Evolutionary conservation across 169 alveolate species (phyloP).

Genomic region (Babesia caballi): DNA sequence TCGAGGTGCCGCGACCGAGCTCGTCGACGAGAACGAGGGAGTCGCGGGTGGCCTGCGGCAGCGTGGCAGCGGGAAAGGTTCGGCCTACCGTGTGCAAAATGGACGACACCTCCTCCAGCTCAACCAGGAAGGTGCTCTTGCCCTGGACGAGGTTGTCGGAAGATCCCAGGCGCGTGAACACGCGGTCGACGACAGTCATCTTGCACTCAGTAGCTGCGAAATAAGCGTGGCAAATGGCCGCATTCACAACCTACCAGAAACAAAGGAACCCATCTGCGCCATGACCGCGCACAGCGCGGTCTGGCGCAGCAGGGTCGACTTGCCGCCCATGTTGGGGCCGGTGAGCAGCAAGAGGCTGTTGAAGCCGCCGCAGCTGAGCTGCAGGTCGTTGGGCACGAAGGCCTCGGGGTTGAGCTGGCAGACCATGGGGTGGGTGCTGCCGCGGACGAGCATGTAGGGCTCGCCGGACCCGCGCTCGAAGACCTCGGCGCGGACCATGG

Average conservation of each 20-base stretch:
- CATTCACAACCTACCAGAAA: constrained; percentile 84
- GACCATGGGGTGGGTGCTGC: constrained; percentile 30
- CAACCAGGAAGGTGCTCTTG: constrained; percentile 96
- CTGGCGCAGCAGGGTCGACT: constrained; percentile 96
- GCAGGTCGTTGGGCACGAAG: constrained; percentile 83
- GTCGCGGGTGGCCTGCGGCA: constrained; percentile 71
- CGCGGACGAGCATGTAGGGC: constrained; percentile 20
- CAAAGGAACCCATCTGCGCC: constrained; percentile 98
- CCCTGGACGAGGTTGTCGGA: constrained; percentile 96
- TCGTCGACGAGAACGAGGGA: constrained; percentile 96
- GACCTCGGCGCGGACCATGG: constrained; percentile 32
- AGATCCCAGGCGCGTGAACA: constrained; percentile 99
- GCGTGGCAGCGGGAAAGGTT: too few relatives aligned
- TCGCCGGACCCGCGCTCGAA: constrained; percentile 15
- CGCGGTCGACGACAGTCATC: constrained; percentile 94
- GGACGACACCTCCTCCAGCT: constrained; percentile 94
- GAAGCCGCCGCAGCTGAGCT: constrained; percentile 44
- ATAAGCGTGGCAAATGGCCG: too few relatives aligned
- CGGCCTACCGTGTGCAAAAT: constrained; percentile 75
- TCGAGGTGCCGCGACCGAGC: constrained; percentile 99
- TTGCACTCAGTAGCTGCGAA: constrained; percentile 46
- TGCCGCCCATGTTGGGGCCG: constrained; percentile 99
- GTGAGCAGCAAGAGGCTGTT: constrained; percentile 84
- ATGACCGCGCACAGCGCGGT: constrained; percentile 91
- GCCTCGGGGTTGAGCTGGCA: constrained; percentile 35